Base-by-base conservation (phyloP, 805 yeast species). In the Priceomyces carsonii region DNA sequence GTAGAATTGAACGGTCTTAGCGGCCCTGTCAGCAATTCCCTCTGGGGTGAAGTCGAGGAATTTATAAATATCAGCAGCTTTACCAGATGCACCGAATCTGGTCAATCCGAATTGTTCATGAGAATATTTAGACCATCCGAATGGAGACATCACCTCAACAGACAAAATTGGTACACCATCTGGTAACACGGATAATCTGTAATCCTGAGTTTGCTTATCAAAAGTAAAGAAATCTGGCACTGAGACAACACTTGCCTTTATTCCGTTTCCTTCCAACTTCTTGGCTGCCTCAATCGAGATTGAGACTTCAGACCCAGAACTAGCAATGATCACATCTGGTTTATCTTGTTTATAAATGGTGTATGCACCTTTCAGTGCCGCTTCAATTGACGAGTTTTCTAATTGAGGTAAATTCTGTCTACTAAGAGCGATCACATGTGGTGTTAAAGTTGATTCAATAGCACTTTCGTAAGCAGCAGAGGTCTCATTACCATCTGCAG, bases 81-180 rank as follows among this genome's bases (percentile, higher is more conserved):
- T 85, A 63, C 95, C 99, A 42, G 97, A 89, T 44, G 90, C 93
- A 78, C 99, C 99, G 62, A 93, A 93, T 73, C 87, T 80, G 79
- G 88, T 80, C 59, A 93, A 75, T 70, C 97, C 96, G 57, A 91
- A 87, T 67, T 89, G 95, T 75, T 85, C 95, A 73, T 93, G 99
- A 41, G 97, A 79, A 75, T 89, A 93, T 69, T 82, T 85, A 55
- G 82, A 73, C 99, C 99, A 93, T 40, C 96, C 96, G 53, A 77
- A 72, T 36, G 96, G 80, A 38, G 95, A 68, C 80, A 88, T 75
- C 35, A 89, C 98, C 79, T 93, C 99, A 48, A 91, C 86, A 38
- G 96, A 87, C 68, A 93, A 48, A 60, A 87, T 81, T 65, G 98
- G 98, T 38, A 85, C 80, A 57, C 93, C 95, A 62, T 90, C 95